phyloP scores from a whole-genome alignment of 139 green algal species.

The Asterochloris sp. region DNA sequence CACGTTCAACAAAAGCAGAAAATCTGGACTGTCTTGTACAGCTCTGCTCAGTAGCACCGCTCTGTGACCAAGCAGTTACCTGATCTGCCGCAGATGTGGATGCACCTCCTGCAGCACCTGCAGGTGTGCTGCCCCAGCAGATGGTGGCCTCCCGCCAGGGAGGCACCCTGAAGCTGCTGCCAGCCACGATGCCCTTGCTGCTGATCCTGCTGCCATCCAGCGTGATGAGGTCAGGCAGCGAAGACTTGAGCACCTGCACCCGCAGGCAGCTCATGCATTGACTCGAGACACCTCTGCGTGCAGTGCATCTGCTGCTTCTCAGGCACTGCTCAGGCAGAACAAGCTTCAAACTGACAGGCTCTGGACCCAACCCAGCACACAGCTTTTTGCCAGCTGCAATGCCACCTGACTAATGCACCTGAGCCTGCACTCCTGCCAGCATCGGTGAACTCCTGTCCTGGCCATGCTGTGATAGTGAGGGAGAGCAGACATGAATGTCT shows the following conservation, averaged over 20 bases:
- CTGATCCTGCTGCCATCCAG: constrained; percentile 54
- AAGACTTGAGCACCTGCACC: constrained; percentile 27
- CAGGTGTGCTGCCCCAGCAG: constrained; percentile 10
- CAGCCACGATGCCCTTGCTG: constrained; percentile 42
- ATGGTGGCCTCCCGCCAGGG: not conserved
- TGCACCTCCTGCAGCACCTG: not conserved
- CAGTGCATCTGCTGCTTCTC: no score
- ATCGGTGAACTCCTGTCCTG: no score
- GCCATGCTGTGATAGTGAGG: no score
- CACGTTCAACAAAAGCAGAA: not conserved
- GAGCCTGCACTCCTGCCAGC: no score
- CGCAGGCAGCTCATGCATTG: not conserved
- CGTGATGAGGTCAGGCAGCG: constrained; percentile 47
- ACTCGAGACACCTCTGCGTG: no score
- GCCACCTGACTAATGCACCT: no score
- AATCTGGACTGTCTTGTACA: not conserved
- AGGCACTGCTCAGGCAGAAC: no score
- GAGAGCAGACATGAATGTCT: no score
- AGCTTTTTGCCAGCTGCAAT: not conserved
- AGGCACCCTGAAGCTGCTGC: not conserved
- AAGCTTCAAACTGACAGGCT: not conserved
- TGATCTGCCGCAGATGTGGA: not conserved
- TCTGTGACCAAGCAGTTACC: not conserved
- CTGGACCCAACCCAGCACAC: not conserved
- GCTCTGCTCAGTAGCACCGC: not conserved